phyloP scores from a whole-genome alignment of 306 rosid genomes.

The Arachis stenosperma region DNA sequence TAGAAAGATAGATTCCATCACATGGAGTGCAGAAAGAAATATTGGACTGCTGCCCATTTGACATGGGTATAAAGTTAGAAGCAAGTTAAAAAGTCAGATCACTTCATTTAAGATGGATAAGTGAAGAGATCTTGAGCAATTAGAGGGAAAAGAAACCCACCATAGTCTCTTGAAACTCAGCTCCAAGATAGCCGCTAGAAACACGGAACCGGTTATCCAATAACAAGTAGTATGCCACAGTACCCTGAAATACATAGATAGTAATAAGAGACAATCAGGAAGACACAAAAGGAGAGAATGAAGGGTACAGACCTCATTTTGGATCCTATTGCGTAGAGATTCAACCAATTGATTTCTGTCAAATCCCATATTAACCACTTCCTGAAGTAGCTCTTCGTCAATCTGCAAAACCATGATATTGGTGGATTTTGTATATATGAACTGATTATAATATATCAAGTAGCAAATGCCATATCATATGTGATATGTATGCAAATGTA shows the following conservation, averaged over 20 bases:
- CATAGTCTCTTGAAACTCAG: conserved; percentile 87
- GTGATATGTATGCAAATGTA: background rate
- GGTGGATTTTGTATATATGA: conserved; percentile 1
- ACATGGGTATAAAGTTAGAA: conserved; percentile 14
- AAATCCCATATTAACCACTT: conserved; percentile 84
- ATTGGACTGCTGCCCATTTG: conserved; percentile 19
- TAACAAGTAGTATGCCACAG: conserved; percentile 85
- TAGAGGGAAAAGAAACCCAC: conserved; percentile 46
- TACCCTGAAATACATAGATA: conserved; percentile 67
- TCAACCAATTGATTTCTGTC: conserved; percentile 72
- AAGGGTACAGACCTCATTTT: conserved; percentile 70
- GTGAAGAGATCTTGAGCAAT: background rate
- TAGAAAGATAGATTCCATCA: conserved; percentile 28
- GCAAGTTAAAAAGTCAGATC: conserved; percentile 17
- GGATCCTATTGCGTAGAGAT: conserved; percentile 77
- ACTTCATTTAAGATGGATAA: conserved; percentile 30
- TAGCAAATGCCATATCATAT: conserved; percentile 7
- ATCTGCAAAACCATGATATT: conserved; percentile 59
- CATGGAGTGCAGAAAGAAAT: conserved; percentile 9
- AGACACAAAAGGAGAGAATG: conserved; percentile 25
- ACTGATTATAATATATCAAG: conserved; percentile 23
- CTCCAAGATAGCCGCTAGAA: conserved; percentile 90
- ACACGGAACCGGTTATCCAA: conserved; percentile 82
- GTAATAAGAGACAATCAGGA: conserved; percentile 35
- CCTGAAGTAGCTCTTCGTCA: conserved; percentile 86